Base-by-base conservation (phyloP, 495 filamentous ascomycete species). In the Penicillium argentinense region DNA sequence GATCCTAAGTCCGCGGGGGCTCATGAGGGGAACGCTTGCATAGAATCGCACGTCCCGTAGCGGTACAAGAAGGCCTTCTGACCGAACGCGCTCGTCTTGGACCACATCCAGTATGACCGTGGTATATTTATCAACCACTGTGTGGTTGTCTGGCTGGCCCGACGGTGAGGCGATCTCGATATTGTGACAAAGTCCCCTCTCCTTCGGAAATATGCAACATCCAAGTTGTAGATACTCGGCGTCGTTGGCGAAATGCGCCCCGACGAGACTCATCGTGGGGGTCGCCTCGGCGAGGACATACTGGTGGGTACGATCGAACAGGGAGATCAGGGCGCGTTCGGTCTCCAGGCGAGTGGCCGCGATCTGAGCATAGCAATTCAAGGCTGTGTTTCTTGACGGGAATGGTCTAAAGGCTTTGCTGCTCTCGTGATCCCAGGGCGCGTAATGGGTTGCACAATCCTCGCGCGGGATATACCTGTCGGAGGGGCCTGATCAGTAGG, bases 341-440 rank as follows among this genome's bases (percentile, higher is more conserved):
- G 65, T 67, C 24, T 77, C 67, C 29, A 85, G 56, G 5, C 78
- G 69, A 17, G 79, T 63, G 19, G 76, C 66, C 0, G 75, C 80
- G 17, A 87, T 59, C 56, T 87, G 82, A 22, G 83, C 78, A 51
- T 85, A 79, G 1, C 78, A 75, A 0, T 76, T 79, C 16, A 88
- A 67, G 37, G 75, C 76, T 4, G 76, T 66, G 50, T 88, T 84
- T 9, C 55, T 64, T 13, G 74, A 76, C 2, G 63, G 43, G 11
- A 47, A 51, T 7, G 59, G 51, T 3, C 12, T 38, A 16, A 55
- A 59, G 5, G 34, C 37, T 1, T 47, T 32, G 0, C 26, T 12
- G 33, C 57, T 49, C 8, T 38, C 47, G 33, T 47, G 28, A 21
- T 60, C 53, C 21, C 52, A 55, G 8, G 56, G 56, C 6, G 43